Conservation (phyloP, 768 basidiomycete species). For the Trametes coccinea region DNA sequence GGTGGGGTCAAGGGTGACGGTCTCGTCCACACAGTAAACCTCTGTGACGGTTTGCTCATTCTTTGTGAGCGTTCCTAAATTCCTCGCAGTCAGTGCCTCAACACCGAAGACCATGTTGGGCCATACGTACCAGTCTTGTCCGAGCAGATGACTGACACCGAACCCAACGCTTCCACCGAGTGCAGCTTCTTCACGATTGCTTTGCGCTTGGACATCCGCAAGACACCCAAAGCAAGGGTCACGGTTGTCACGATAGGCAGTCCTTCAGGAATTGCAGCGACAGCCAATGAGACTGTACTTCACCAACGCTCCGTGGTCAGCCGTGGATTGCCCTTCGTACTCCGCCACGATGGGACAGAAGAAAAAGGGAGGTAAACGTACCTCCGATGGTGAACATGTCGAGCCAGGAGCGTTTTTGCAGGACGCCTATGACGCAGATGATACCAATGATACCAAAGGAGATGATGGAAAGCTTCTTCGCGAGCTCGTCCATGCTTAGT, state of each 20-base stretch:
- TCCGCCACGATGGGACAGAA: not conserved
- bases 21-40: constrained; percentile 85
- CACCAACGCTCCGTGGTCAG: constrained; percentile 20
- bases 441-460: constrained; percentile 95
- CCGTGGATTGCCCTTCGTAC: not conserved
- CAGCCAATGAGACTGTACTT: constrained; percentile 84
- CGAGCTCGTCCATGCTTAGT: constrained; percentile 94
- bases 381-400: constrained; percentile 99
- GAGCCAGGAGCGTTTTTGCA: constrained; percentile 85
- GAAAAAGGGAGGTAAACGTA: constrained; percentile 37
- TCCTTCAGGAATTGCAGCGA: constrained; percentile 98
- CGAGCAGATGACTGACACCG: constrained; percentile 96
- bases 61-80: constrained; percentile 81
- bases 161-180: constrained; percentile 91
- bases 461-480: constrained; percentile 83
- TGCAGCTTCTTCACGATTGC: constrained; percentile 98
- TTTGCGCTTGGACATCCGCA: constrained; percentile 91
- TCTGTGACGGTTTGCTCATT: constrained; percentile 96
- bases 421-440: constrained; percentile 87
- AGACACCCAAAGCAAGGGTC: constrained; percentile 90
- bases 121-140: constrained; percentile 82
- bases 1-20: constrained; percentile 61
- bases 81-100: not conserved
- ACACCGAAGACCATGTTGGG: not conserved
- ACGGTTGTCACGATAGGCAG: constrained; percentile 97